Evolutionary conservation across 805 yeast genomes (phyloP).

Genomic region (Starmerella apis): DNA sequence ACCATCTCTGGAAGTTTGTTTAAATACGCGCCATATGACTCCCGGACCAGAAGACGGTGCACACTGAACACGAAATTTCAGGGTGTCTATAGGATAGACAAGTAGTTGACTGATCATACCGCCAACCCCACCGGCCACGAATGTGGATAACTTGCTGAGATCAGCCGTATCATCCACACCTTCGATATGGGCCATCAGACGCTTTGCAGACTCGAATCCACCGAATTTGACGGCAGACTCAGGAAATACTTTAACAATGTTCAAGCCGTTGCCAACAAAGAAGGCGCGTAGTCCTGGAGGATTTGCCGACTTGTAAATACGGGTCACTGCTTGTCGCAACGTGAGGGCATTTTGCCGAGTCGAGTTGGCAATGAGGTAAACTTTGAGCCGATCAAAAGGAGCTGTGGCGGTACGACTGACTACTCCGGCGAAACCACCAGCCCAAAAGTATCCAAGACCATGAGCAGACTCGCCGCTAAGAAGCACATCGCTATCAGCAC

Average conservation of each 20-base stretch:
- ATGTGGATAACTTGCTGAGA: slow-evolving; percentile 67
- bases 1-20: slow-evolving; percentile 66
- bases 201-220: slow-evolving; percentile 78
- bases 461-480: slow-evolving; percentile 65
- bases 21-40: slow-evolving; percentile 56
- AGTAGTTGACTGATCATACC: slow-evolving; percentile 89
- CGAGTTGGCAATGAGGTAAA: slow-evolving; percentile 73
- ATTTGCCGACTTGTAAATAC: slow-evolving; percentile 68
- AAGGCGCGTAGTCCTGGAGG: slow-evolving; percentile 60
- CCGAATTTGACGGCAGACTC: slow-evolving; percentile 97
- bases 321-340: slow-evolving; percentile 63
- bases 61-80: slow-evolving; percentile 88
- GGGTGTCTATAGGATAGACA: slow-evolving; percentile 90
- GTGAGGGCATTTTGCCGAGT: slow-evolving; percentile 41
- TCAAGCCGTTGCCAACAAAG: slow-evolving; percentile 91
- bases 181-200: slow-evolving; percentile 59
- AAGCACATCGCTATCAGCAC: slow-evolving; percentile 88
- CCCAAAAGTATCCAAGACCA: slow-evolving; percentile 83
- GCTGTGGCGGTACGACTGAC: slow-evolving; percentile 94
- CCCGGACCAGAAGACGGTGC: slow-evolving; percentile 59
- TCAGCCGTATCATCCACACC: slow-evolving; percentile 62
- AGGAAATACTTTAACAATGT: slow-evolving; percentile 88
- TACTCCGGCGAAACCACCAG: slow-evolving; percentile 94
- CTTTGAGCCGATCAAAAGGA: slow-evolving; percentile 91
- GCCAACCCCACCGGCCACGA: slow-evolving; percentile 89